A percentile compares a stretch with the other conserved stretches of the same genome.
Conservation (phyloP, 257 asterid species). For the Nyctanthes arbortristis region DNA sequence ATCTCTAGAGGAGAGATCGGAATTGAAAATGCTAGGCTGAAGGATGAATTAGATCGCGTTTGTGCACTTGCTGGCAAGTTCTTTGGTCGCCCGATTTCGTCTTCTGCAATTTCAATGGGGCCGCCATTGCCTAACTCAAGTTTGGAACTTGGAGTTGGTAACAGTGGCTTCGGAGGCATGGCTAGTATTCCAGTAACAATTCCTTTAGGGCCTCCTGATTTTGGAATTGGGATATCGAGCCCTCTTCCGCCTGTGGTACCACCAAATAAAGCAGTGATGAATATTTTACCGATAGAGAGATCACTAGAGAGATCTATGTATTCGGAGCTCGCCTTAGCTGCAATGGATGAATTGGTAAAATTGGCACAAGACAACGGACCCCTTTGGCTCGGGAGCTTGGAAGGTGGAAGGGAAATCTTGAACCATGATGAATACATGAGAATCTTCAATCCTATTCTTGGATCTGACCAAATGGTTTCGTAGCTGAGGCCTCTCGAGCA, state of each 20-base stretch:
- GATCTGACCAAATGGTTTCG: conserved; percentile 44
- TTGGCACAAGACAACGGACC: conserved; percentile 45
- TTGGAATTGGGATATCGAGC: conserved; percentile 39
- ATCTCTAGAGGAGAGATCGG: conserved; percentile 52
- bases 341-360: conserved; percentile 50
- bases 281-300: conserved; percentile 31
- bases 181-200: conserved; percentile 22
- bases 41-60: conserved; percentile 58
- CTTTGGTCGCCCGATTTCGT: conserved; percentile 47
- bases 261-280: conserved; percentile 9
- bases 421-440: conserved; percentile 49
- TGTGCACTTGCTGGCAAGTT: conserved; percentile 63
- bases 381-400: conserved; percentile 46
- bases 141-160: conserved; percentile 54
- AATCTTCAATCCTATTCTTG: conserved; percentile 41
- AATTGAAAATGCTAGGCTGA: conserved; percentile 50
- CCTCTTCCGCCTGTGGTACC: conserved; percentile 25
- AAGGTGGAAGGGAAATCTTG: conserved; percentile 38
- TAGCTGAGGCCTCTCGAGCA: conserved; percentile 54
- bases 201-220: conserved; percentile 44
- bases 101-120: conserved; percentile 30
- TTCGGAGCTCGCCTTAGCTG: conserved; percentile 52
- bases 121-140: conserved; percentile 51
- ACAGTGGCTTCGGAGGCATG: conserved; percentile 33
- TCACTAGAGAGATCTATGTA: conserved; percentile 54